These are phyloP conservation scores for Penicillium sp. DNA, from an alignment of 2,329 filamentous ascomycete genomes.

Conservation along the genomic window DNA sequence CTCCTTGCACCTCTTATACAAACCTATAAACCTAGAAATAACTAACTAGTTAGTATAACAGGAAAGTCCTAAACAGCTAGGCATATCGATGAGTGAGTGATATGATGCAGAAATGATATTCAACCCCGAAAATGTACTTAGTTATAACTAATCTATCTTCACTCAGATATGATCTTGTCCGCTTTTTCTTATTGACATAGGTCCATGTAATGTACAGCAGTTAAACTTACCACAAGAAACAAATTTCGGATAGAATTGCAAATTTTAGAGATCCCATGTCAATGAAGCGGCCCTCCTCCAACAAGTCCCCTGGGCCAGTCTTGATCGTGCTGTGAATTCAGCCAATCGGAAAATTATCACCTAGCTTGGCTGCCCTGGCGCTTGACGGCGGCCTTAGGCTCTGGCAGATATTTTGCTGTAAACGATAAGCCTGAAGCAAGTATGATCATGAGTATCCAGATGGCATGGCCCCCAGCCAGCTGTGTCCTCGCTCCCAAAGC, in stretches of 20 bases:
- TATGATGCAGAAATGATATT: background rate
- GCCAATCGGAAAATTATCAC: background rate
- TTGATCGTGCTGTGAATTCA: background rate
- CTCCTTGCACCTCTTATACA: background rate
- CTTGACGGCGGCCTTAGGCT: constrained; percentile 3
- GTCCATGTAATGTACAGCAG: background rate
- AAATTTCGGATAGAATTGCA: no score
- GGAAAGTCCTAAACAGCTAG: background rate
- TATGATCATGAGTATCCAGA: constrained; percentile 50
- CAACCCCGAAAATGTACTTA: no score
- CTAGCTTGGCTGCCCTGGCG: background rate
- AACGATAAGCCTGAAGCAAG: constrained; percentile 40
- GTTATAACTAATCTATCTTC: background rate
- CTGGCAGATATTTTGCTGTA: constrained; percentile 19
- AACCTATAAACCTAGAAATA: background rate
- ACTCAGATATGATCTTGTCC: background rate
- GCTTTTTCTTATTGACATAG: background rate
- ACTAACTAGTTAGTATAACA: background rate
- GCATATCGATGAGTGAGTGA: background rate
- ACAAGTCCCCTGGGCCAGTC: background rate
- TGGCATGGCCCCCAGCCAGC: constrained; percentile 63
- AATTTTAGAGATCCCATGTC: background rate
- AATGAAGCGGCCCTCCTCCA: background rate
- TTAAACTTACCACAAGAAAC: background rate
- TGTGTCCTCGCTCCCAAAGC: constrained; percentile 65